Evolutionary conservation across 2,329 filamentous ascomycete species (phyloP), one percentile per base, ranked within the genome.

Genomic region (Trichoderma sp.): DNA sequence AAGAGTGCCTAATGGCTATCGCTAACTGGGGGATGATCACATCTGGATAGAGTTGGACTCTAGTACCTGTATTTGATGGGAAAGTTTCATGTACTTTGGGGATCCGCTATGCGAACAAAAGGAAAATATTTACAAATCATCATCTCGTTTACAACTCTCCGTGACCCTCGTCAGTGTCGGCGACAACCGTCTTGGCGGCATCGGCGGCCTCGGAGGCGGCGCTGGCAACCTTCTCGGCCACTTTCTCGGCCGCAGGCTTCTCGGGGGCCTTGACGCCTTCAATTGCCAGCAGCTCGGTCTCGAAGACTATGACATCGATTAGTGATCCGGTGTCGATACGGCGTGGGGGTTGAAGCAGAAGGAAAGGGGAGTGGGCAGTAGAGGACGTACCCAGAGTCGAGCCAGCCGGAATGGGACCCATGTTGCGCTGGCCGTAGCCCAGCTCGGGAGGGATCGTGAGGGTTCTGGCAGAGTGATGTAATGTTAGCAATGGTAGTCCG

Each of bases 281-380:
- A 76, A 98, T 97, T 67, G 86, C 90, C 74, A 97, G 84, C 72
- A 98, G 83, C 81, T 97, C 93, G 54, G 94, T 97, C 83, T 97
- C 92, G 77, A 98, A 97, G 64, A 98, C 88, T 91, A 74, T 54
- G 63, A 32, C 42, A 64, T 13, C 56, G 59, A 52, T 61, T 67
- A 72, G 71, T 58, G 68, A 42, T 29, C 59, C 48, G 67, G 29
- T 39, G n/a, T 42, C 58, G 61, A 66, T 57, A 52, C 56, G 64
- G 25, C 27, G 77, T 53, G 27, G 64, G 34, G 29, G 48, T 29
- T 13, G 7, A 17, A 22, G 48, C 57, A 48, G 53, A 37, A 48
- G 39, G 73, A 70, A 85, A 53, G 5, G 5, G 1, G 27, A 37
- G n/a, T 53, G n/a, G 27, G 45, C 8, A 29, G 25, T 10, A 58